phyloP scores from a whole-genome alignment of 805 yeast species.

The Maudiozyma turicensis region DNA sequence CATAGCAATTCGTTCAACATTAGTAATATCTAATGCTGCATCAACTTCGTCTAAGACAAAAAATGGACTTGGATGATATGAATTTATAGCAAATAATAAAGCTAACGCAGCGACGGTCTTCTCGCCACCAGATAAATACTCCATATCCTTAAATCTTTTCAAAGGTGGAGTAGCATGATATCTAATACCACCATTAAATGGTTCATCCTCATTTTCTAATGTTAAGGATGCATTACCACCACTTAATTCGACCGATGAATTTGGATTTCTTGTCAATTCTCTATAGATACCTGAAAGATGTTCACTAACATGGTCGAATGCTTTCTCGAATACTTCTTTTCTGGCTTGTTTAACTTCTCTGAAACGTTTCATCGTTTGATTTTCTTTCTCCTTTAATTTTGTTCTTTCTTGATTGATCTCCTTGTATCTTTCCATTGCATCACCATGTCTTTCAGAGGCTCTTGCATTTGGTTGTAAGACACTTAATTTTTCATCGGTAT shows the following conservation, averaged over 20 bases:
- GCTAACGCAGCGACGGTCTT: conserved; percentile 95
- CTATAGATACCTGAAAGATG: conserved; percentile 71
- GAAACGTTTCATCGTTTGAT: conserved; percentile 44
- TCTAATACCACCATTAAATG: conserved; percentile 71
- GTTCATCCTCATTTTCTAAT: conserved; percentile 82
- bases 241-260: conserved; percentile 52
- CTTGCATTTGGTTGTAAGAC: conserved; percentile 67
- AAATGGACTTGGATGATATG: conserved; percentile 88
- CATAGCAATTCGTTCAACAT: conserved; percentile 78
- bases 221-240: conserved; percentile 94
- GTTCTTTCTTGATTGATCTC: conserved; percentile 58
- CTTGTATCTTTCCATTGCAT: conserved; percentile 50
- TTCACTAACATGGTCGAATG: conserved; percentile 66
- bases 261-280: conserved; percentile 58
- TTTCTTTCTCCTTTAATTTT: conserved; percentile 51
- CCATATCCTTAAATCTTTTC: conserved; percentile 90
- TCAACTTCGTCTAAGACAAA: conserved; percentile 96
- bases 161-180: conserved; percentile 95
- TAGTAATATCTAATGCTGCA: conserved; percentile 88
- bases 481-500: conserved; percentile 26
- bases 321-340: conserved; percentile 52
- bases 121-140: conserved; percentile 90
- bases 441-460: conserved; percentile 66
- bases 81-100: conserved; percentile 79
- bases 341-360: conserved; percentile 51